phyloP scores from a whole-genome alignment of 768 basidiomycete species.

The Neoboletus magnificus region DNA sequence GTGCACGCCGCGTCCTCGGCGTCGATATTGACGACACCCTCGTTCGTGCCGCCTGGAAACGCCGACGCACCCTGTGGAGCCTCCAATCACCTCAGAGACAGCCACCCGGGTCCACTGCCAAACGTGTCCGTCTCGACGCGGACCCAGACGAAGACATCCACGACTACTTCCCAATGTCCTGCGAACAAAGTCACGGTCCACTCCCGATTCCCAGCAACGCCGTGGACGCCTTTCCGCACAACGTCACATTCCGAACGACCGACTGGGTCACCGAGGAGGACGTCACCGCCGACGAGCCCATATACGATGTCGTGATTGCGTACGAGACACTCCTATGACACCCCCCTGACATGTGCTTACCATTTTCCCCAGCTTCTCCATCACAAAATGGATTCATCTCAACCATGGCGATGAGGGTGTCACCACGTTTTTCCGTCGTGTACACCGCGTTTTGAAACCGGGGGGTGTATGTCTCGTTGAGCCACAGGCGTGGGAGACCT shows the following conservation, averaged over 20 bases:
- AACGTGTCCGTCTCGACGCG: constrained; percentile 11
- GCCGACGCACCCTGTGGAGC: constrained; percentile 69
- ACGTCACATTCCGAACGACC: constrained; percentile 64
- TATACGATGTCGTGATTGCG: constrained; percentile 81
- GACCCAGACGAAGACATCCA: neutral
- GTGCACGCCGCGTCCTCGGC: constrained; percentile 66
- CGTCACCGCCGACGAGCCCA: constrained; percentile 54
- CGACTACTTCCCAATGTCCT: constrained; percentile 73
- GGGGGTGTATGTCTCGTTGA: constrained; percentile 77
- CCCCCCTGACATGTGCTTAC: neutral
- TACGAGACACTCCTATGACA: constrained; percentile 34
- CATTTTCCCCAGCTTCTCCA: constrained; percentile 47
- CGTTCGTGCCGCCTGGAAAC: constrained; percentile 72
- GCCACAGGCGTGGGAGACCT: constrained; percentile 83
- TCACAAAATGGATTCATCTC: constrained; percentile 92
- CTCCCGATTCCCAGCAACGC: constrained; percentile 55
- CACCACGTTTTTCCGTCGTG: constrained; percentile 61
- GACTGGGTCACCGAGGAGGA: constrained; percentile 64
- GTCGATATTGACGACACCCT: constrained; percentile 83
- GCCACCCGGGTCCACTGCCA: neutral
- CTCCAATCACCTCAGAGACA: constrained; percentile 38
- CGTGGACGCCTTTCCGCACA: constrained; percentile 64
- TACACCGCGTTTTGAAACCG: constrained; percentile 51
- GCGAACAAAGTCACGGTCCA: constrained; percentile 71
- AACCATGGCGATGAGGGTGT: constrained; percentile 75